A percentile compares a stretch with the other conserved stretches of the same genome.
These are phyloP conservation scores for Cordia subcordata DNA, from an alignment of 257 asterid species.

Conservation along the genomic window DNA sequence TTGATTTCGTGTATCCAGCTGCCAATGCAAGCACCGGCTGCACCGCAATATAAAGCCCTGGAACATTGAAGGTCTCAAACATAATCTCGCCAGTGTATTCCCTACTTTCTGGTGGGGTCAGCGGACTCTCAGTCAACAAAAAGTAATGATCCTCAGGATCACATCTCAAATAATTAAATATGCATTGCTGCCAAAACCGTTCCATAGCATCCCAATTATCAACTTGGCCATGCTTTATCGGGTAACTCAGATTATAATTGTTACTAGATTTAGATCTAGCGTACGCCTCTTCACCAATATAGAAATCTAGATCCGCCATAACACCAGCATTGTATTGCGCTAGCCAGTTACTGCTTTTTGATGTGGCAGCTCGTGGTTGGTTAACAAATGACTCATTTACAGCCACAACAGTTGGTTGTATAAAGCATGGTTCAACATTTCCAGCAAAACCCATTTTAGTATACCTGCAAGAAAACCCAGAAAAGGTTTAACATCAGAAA, in stretches of 20 bases:
- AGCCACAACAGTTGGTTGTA: conserved; percentile 78
- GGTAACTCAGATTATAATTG: conserved; percentile 61
- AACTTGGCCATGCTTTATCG: conserved; percentile 88
- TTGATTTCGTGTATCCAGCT: conserved; percentile 91
- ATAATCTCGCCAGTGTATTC: conserved; percentile 93
- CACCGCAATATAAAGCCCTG: conserved; percentile 89
- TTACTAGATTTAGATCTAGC: conserved; percentile 66
- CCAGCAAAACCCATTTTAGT: conserved; percentile 97
- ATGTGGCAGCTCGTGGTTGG: conserved; percentile 53
- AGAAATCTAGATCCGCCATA: conserved; percentile 95
- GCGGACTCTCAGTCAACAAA: conserved; percentile 83
- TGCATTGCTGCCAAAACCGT: conserved; percentile 95
- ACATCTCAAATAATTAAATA: conserved; percentile 79
- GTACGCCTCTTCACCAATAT: conserved; percentile 80
- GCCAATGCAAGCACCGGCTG: conserved; percentile 99
- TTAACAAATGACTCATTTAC: conserved; percentile 70
- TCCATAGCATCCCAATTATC: conserved; percentile 97
- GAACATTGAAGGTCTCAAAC: conserved; percentile 95
- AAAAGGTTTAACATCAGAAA: conserved; percentile 4
- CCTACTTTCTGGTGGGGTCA: conserved; percentile 94
- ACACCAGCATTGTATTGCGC: conserved; percentile 93
- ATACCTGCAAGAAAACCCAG: conserved; percentile 41
- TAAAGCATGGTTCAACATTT: conserved; percentile 89
- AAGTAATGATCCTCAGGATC: conserved; percentile 98
- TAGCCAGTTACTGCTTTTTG: conserved; percentile 69